Base-by-base conservation (phyloP, 2,329 filamentous ascomycete species). In the Blastomyces gilchristii region DNA sequence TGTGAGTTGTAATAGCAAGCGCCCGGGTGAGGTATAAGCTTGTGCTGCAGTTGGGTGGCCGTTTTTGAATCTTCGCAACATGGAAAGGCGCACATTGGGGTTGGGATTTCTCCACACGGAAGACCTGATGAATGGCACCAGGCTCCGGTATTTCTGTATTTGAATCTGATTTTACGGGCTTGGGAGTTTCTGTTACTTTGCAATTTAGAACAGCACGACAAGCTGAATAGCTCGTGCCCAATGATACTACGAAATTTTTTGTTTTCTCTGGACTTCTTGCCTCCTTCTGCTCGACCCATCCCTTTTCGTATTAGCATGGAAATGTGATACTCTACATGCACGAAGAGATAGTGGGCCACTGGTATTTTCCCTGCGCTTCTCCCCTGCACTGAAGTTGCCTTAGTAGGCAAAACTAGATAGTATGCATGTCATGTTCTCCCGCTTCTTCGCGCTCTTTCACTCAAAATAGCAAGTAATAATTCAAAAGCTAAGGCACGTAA, bases 1-100 rank as follows among this genome's bases (percentile, higher is more conserved):
- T 69, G 94, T 99, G 59, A 95, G 90, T 78, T 97, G 93, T 78
- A 96, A 95, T 73, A 92, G 92, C 69, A 97, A 97, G 82, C 83
- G 85, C 66, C 85, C 85, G 60, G 85, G 85, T 11, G 85, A 87
- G 73, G 72, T 64, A 53, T 78, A 67, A 68, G 31, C 28, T 22
- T 5, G 53, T 31, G 8, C 25, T 18, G 34, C 65, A 45, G 47
- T 53, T 1, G 49, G 53, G 12, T 65, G n/a, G 58, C 63, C 14
- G 31, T 64, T n/a, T 62, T 62, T 58, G 45, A 47, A 53, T 61
- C n/a, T 39, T 53, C 25, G 22, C 47, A 61, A 43, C 22, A 25
- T 31, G 37, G 50, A 61, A 53, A 41, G 59, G 59, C 59, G 59
- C 50, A 53, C 43, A 53, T 34, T 41, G 31, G 34, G n/a, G 39